Percentiles rank a stretch among this genome's conserved stretches.
These are phyloP conservation scores for Cruciata laevipes DNA, from an alignment of 257 asterid species.

Conservation along the genomic window DNA sequence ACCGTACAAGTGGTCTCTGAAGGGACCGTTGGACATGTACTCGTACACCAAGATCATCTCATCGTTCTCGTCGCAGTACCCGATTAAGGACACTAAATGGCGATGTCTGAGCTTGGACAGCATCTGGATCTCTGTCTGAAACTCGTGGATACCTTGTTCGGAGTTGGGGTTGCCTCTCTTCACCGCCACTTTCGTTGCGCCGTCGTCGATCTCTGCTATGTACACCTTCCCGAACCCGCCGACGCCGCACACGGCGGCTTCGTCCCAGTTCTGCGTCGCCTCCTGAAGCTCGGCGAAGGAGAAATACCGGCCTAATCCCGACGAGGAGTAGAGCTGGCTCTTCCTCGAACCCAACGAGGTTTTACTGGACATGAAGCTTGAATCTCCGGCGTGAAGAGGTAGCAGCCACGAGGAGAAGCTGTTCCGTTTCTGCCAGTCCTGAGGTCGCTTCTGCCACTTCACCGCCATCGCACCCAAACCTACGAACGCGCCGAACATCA, in stretches of 20 bases:
- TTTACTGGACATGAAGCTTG: constrained; percentile 39
- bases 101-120: constrained; percentile 86
- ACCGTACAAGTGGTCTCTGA: constrained; percentile 72
- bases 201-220: constrained; percentile 58
- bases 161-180: constrained; percentile 94
- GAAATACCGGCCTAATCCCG: constrained; percentile 49
- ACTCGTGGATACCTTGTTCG: constrained; percentile 88
- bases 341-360: constrained; percentile 35
- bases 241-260: constrained; percentile 59
- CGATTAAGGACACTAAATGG: constrained; percentile 79
- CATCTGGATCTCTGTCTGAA: constrained; percentile 88
- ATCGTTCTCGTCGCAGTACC: constrained; percentile 76
- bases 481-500: constrained; percentile 89
- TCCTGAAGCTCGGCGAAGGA: constrained; percentile 49
- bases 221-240: constrained; percentile 93
- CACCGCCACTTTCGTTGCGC: constrained; percentile 56
- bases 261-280: constrained; percentile 76
- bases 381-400: constrained; percentile 60
- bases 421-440: constrained; percentile 70
- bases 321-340: constrained; percentile 44
- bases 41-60: constrained; percentile 94
- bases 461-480: constrained; percentile 91
- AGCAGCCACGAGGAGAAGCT: constrained; percentile 89
- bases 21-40: constrained; percentile 80
- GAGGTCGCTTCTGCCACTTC: constrained; percentile 93